A percentile compares a stretch with the other conserved stretches of the same genome.
These are phyloP conservation scores for Diaporthe amygdali DNA, from an alignment of 2,329 filamentous ascomycete species.

Conservation along the genomic window DNA sequence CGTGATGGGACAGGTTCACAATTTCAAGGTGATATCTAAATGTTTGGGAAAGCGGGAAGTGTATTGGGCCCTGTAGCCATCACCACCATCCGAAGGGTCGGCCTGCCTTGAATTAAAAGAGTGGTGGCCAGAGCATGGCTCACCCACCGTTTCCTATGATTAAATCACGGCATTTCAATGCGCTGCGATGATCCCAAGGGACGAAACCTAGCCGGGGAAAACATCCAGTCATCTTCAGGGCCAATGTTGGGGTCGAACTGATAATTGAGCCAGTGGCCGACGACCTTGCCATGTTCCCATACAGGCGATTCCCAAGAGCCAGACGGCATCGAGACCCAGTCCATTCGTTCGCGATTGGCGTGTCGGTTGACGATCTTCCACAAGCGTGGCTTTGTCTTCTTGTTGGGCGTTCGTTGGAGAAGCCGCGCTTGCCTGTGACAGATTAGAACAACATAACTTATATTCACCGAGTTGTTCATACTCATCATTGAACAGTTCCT, in stretches of 20 bases:
- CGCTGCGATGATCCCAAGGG: background rate
- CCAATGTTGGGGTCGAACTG: background rate
- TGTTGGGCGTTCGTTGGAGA: background rate
- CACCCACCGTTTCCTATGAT: background rate
- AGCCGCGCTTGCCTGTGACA: background rate
- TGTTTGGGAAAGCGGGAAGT: background rate
- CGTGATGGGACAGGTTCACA: conserved; percentile 32
- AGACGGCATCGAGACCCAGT: background rate
- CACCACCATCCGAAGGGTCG: background rate
- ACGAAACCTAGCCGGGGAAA: background rate
- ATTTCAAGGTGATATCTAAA: background rate
- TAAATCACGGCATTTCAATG: background rate
- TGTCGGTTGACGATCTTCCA: background rate
- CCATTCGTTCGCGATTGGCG: background rate
- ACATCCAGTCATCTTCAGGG: conserved; percentile 5
- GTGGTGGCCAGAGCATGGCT: background rate
- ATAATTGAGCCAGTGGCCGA: background rate
- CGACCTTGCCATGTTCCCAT: background rate
- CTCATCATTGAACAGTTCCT: background rate
- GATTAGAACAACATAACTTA: background rate
- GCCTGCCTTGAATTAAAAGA: background rate
- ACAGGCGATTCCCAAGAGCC: background rate
- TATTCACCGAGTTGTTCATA: background rate
- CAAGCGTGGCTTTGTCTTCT: background rate
- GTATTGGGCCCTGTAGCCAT: background rate